phyloP scores from a whole-genome alignment of 371 early-diverging fungal species.

The Mortierella sp. region DNA sequence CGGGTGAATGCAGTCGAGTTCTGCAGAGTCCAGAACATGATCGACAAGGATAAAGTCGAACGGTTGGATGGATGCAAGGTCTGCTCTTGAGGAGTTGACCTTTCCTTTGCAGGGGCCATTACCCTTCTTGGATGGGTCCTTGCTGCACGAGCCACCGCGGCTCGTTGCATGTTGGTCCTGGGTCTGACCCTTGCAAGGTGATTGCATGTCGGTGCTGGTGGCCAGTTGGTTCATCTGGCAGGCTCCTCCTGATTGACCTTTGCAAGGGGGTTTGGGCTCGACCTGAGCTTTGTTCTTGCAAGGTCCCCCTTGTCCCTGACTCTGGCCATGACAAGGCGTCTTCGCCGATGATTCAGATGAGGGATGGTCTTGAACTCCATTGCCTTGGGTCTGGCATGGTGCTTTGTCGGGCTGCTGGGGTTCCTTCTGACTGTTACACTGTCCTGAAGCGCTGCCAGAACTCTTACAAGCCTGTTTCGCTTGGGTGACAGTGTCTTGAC shows the following conservation, averaged over 20 bases:
- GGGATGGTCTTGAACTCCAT: neutral
- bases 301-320: neutral
- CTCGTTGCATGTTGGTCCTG: neutral
- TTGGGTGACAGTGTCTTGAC: neutral
- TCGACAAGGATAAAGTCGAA: constrained; percentile 55
- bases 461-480: neutral
- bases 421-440: neutral
- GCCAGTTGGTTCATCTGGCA: neutral
- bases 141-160: neutral
- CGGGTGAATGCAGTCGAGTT: constrained; percentile 43
- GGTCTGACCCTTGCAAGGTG: neutral
- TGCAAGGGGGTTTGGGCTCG: neutral
- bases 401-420: neutral
- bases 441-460: neutral
- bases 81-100: neutral
- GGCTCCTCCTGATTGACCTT: neutral
- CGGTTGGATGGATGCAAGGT: constrained; percentile 12
- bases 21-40: constrained; percentile 48
- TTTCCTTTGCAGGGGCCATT: neutral
- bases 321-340: neutral
- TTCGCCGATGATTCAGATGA: neutral
- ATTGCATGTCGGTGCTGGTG: neutral
- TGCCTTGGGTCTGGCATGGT: neutral
- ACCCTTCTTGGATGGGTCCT: neutral
- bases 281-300: neutral